Base-by-base conservation (phyloP, 176 grass and related monocot species). In the Oryza coarctata region DNA sequence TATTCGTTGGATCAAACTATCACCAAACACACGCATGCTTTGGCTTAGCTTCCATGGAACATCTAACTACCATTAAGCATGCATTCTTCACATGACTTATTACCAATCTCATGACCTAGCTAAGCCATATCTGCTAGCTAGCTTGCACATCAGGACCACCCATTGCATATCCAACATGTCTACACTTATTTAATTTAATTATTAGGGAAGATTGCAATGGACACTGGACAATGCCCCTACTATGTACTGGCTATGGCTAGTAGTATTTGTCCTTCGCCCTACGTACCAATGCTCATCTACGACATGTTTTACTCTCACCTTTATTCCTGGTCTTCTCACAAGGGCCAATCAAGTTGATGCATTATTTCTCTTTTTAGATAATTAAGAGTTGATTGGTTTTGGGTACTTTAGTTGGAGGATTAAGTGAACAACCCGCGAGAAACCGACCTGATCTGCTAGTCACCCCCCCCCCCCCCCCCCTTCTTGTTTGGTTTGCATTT, bases 21-120 rank as follows among this genome's bases (percentile, higher is more conserved):
- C 80, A 79, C 80, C 74, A 78, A 35, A 79, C 47, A 49, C 55
- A 78, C 52, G 23, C 7, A 58, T 73, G 67, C 45, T 4, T 68
- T 55, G 18, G 17, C 50, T 55, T 88, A 63, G 49, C 75, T 84
- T 80, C 22, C 31, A 80, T 85, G 77, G 52, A 71, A 74, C 76
- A 80, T 31, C 45, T 68, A 47, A 34, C 15, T 3, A 27, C 22
- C 17, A 60, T 22, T 35, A 26, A 39, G 62, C 58, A 18, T 15
- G 76, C 85, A 80, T 84, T 68, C 63, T 80, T 75, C 87, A 84
- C 87, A 41, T 85, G 87, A 13, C 8, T 28, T 50, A 80, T 49
- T 79, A 29, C 45, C 50, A 52, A 52, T 52, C 15, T 52, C 2
- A 52, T 52, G 18, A 22, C 18, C 49, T 52, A 17, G 49, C 1